phyloP scores from a whole-genome alignment of 2,329 filamentous ascomycete species.

The Plenodomus lindquistii region DNA sequence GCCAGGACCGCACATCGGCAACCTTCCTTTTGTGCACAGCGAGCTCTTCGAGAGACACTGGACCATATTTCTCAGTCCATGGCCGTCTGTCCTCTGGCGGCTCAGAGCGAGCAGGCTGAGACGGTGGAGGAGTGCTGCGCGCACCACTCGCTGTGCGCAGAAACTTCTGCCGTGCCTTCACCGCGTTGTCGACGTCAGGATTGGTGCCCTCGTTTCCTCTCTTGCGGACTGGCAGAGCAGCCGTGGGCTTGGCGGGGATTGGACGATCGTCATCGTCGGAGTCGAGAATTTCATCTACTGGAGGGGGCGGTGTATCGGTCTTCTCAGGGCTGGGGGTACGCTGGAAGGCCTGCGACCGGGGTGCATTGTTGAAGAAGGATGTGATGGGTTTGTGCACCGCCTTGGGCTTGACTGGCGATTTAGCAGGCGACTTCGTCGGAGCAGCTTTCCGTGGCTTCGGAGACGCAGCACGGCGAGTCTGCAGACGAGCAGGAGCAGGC shows the following conservation, averaged over 20 bases:
- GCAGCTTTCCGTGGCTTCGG: slow-evolving; percentile 21
- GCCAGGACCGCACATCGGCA: slow-evolving; percentile 79
- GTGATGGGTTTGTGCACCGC: slow-evolving; percentile 50
- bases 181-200: slow-evolving; percentile 18
- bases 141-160: slow-evolving; percentile 44
- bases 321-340: slow-evolving; percentile 48
- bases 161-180: slow-evolving; percentile 50
- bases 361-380: slow-evolving; percentile 54
- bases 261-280: slow-evolving; percentile 39
- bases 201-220: slow-evolving; percentile 22
- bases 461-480: slow-evolving; percentile 26
- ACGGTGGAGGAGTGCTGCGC: slow-evolving; percentile 33
- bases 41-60: slow-evolving; percentile 75
- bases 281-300: slow-evolving; percentile 45
- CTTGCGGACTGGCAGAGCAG: slow-evolving; percentile 37
- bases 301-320: slow-evolving; percentile 25
- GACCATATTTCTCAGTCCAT: slow-evolving; percentile 86
- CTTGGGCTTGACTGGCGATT: slow-evolving; percentile 42
- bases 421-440: slow-evolving; percentile 33
- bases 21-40: slow-evolving; percentile 96
- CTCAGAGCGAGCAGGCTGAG: slow-evolving; percentile 23
- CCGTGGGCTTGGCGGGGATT: slow-evolving; percentile 13
- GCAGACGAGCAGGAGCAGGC: slow-evolving; percentile 15
- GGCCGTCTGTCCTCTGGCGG: slow-evolving; percentile 66
- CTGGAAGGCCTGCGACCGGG: slow-evolving; percentile 47